These are phyloP conservation scores for Lepidium aucheri DNA, from an alignment of 345 rosid species.

Conservation along the genomic window DNA sequence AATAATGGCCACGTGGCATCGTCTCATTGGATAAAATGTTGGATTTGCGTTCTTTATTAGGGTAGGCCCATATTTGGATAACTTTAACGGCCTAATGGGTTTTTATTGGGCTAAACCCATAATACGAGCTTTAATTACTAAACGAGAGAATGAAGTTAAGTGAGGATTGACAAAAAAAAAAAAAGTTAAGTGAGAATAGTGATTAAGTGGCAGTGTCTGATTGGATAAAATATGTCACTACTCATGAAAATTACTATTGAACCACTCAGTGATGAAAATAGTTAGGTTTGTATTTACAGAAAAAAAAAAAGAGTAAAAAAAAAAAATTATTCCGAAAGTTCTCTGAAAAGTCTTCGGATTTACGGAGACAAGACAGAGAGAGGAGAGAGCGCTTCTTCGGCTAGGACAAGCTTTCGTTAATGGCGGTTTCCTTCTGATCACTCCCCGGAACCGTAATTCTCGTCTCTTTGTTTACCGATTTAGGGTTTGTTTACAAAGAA, in stretches of 20 bases:
- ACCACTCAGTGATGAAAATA: background rate
- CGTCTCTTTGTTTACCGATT: background rate
- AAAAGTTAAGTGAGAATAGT: background rate
- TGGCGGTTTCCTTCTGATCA: conserved; percentile 33
- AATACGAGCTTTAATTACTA: background rate
- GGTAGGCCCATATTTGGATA: background rate
- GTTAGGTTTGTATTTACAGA: background rate
- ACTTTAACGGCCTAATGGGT: too few species aligned
- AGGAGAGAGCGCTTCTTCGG: conserved; percentile 21
- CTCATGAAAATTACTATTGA: background rate
- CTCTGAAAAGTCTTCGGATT: conserved; percentile 25
- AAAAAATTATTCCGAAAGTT: background rate
- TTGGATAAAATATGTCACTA: conserved; percentile 26
- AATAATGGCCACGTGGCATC: too few species aligned
- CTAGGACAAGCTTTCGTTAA: conserved; percentile 14
- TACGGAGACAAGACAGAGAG: conserved; percentile 15
- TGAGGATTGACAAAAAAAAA: too few species aligned
- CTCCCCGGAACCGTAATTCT: conserved; percentile 7
- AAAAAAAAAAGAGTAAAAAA: background rate
- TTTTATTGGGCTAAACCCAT: too few species aligned
- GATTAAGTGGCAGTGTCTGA: conserved; percentile 7
- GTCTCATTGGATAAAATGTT: too few species aligned
- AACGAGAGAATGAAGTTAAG: background rate
- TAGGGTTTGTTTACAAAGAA: conserved; percentile 5
- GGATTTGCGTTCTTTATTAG: too few species aligned